Evolutionary conservation across 305 asterid species (phyloP), one percentile per base, ranked within the genome.

Genomic region (Fraxinus albicans): DNA sequence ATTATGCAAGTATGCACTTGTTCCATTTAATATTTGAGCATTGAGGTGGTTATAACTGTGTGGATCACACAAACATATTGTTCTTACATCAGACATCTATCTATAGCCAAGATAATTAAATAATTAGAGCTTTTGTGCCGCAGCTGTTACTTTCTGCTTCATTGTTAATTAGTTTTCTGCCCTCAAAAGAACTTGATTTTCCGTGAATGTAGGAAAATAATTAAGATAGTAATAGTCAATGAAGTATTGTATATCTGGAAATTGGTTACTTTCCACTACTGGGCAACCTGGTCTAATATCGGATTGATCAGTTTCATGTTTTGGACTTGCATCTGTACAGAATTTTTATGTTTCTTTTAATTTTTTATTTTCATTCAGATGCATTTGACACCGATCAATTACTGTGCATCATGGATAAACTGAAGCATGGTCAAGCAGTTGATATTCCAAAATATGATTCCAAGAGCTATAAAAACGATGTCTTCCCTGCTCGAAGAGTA

Each of bases 361-460:
- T 78, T 73, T 50, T 44, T 84, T 19, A 44, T 58, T 70, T 3
- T 76, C 78, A 50, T 86, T 73, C 93, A 97, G 99, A 97, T 70
- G 99, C 99, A 69, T 97, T 97, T 69, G 91, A 94, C 90, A 94
- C 95, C 0, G 97, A 94, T 72, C 86, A 93, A 67, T 88, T 97
- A 81, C 87, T 97, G 88, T 25, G 85, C 78, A 86, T 83, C 80
- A 87, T 97, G 98, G 98, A 95, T 85, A 90, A 89, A 81, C 78
- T 97, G 88, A 97, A 90, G 88, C 90, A 84, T 74, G 97, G 95
- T 60, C 91, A 90, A 82, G 97, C 99, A 67, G 98, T 97, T 75
- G 97, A 97, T 86, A 90, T 95, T 88, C 95, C 98, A 80, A 95
- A 90, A 90, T 97, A 97, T 87, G 99, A 97, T 90, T 95, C 89